Evolutionary conservation across 208 protist species (phyloP).

Genomic region (Trypanosoma lewisi): DNA sequence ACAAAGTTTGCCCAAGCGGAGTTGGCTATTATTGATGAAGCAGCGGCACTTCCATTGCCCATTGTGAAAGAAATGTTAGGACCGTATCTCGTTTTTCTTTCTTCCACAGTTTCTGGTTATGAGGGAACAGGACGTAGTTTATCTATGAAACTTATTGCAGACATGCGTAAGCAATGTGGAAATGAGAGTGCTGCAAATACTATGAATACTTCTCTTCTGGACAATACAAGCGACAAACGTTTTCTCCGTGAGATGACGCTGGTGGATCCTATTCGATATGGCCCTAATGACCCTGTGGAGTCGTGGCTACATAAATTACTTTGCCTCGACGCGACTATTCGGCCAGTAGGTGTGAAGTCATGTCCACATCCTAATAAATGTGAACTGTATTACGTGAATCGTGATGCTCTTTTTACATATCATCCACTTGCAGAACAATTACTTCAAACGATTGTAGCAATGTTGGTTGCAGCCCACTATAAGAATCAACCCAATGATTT

Average conservation of each 20-base stretch:
- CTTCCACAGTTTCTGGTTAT: slow-evolving; percentile 99
- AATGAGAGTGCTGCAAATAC: background rate
- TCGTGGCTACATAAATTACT: slow-evolving; percentile 98
- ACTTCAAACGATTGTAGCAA: slow-evolving; percentile 94
- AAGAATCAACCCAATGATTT: slow-evolving; percentile 99
- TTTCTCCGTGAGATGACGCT: slow-evolving; percentile 94
- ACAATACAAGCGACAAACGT: slow-evolving; percentile 32
- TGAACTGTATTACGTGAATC: slow-evolving; percentile 97
- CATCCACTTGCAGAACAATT: slow-evolving; percentile 93
- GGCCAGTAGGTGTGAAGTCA: slow-evolving; percentile 38
- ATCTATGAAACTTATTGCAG: slow-evolving; percentile 98
- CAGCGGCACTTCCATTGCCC: slow-evolving; percentile 99
- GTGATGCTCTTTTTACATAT: slow-evolving; percentile 99
- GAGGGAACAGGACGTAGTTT: slow-evolving; percentile 99
- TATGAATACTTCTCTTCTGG: slow-evolving; percentile 4
- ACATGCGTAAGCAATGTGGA: slow-evolving; percentile 90
- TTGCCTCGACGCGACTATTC: slow-evolving; percentile 94
- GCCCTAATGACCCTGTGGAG: slow-evolving; percentile 94
- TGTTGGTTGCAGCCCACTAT: slow-evolving; percentile 98
- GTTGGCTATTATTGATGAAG: slow-evolving; percentile 99
- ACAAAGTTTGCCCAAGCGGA: slow-evolving; percentile 95
- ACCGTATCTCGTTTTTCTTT: slow-evolving; percentile 98
- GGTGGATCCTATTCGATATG: slow-evolving; percentile 98
- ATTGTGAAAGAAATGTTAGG: slow-evolving; percentile 96
- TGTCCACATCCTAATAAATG: slow-evolving; percentile 94